Percentiles rank a stretch among this genome's conserved stretches.
Evolutionary conservation across 2,329 filamentous ascomycete species (phyloP).

Genomic region (Aspergillus pseudonomiae): DNA sequence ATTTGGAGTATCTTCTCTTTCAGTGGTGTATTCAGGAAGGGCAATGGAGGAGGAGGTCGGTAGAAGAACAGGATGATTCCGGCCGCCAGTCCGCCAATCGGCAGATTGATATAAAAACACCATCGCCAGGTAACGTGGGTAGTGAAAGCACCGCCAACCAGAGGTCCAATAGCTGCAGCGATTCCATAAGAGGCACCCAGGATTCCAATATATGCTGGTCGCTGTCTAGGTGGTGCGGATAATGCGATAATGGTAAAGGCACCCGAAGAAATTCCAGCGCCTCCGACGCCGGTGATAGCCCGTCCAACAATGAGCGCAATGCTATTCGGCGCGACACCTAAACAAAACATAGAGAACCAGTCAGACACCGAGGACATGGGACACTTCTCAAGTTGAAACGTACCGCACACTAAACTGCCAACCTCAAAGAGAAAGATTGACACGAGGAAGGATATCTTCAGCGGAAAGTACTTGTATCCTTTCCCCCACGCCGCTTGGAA

Average conservation of each 20-base stretch:
- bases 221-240: conserved; percentile 33
- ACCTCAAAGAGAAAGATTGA: not conserved
- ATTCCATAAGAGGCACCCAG: conserved; percentile 26
- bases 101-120: conserved; percentile 20
- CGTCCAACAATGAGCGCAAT: conserved; percentile 37
- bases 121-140: conserved; percentile 46
- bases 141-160: conserved; percentile 50
- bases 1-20: not conserved
- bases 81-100: not conserved
- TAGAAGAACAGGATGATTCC: not conserved
- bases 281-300: conserved; percentile 37
- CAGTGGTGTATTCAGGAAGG: not conserved
- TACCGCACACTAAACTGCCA: not conserved
- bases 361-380: not conserved
- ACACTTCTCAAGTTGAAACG: not conserved
- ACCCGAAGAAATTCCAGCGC: conserved; percentile 41
- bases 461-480: not conserved
- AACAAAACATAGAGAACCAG: not conserved
- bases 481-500: conserved; percentile 37
- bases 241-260: conserved; percentile 45
- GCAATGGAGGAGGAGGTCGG: not conserved
- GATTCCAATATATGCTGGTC: conserved; percentile 32
- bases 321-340: conserved; percentile 21
- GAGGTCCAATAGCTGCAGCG: conserved; percentile 36
- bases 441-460: not conserved